phyloP scores from a whole-genome alignment of 2,329 filamentous ascomycete genomes.

The Colletotrichum phormii region DNA sequence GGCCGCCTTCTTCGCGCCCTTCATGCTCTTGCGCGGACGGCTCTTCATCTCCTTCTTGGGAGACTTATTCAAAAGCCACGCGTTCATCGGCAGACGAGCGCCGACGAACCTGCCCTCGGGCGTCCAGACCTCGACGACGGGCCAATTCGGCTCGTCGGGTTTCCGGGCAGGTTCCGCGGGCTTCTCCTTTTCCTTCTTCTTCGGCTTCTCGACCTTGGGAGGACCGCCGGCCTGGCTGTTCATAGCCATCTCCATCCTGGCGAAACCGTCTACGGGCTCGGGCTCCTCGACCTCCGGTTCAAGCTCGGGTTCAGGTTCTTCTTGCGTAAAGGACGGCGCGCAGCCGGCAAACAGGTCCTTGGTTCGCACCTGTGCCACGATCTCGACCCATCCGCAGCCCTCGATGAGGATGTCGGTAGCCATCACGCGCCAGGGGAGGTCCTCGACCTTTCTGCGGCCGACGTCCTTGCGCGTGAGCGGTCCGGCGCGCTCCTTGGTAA shows the following conservation, averaged over 20 bases:
- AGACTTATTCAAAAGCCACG: slow-evolving; percentile 73
- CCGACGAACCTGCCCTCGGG: slow-evolving; percentile 87
- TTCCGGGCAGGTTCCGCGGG: slow-evolving; percentile 1
- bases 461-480: slow-evolving; percentile 75
- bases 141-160: slow-evolving; percentile 59
- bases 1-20: slow-evolving; percentile 65
- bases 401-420: slow-evolving; percentile 89
- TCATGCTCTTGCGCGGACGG: slow-evolving; percentile 78
- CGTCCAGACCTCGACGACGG: slow-evolving; percentile 84
- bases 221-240: slow-evolving; percentile 37
- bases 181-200: slow-evolving; percentile 30
- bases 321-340: slow-evolving; percentile 36
- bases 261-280: slow-evolving; percentile 31
- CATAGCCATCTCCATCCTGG: slow-evolving; percentile 34
- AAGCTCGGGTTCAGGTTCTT: slow-evolving; percentile 30
- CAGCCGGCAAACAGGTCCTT: slow-evolving; percentile 55
- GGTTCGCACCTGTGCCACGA: slow-evolving; percentile 83
- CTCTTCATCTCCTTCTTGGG: slow-evolving; percentile 59
- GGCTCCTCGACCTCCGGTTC: slow-evolving; percentile 22
- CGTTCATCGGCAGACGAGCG: slow-evolving; percentile 75
- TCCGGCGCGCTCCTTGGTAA: slow-evolving; percentile 82
- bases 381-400: slow-evolving; percentile 92
- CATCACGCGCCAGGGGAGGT: slow-evolving; percentile 83
- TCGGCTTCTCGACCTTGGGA: slow-evolving; percentile 23
- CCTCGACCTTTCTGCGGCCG: slow-evolving; percentile 71